Evolutionary conservation across 768 basidiomycete species (phyloP).

Genomic region (Ramaria sp.): DNA sequence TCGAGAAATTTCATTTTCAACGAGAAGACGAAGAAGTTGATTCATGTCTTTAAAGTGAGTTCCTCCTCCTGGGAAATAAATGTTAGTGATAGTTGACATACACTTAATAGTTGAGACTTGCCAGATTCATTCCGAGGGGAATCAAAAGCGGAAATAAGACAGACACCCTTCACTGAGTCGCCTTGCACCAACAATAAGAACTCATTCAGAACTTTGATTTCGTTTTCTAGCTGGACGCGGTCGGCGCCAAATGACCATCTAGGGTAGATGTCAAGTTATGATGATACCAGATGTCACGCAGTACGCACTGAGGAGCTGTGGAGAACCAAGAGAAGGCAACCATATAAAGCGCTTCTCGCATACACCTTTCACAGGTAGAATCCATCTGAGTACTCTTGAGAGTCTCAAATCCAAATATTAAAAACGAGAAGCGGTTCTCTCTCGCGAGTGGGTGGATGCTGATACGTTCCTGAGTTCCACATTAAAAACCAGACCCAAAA

Average conservation of each 20-base stretch:
- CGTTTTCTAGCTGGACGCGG: slow-evolving; percentile 79
- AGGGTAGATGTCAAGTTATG: not conserved
- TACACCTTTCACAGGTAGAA: slow-evolving; percentile 59
- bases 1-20: slow-evolving; percentile 84
- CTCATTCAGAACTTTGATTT: slow-evolving; percentile 79
- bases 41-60: slow-evolving; percentile 55
- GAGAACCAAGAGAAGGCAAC: slow-evolving; percentile 89
- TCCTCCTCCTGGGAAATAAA: slow-evolving; percentile 36
- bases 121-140: not conserved
- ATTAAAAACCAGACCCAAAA: not conserved
- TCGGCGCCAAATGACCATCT: slow-evolving; percentile 98
- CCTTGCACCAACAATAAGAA: slow-evolving; percentile 68
- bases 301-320: slow-evolving; percentile 77
- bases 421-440: slow-evolving; percentile 81
- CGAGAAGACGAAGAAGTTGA: slow-evolving; percentile 67
- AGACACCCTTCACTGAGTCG: slow-evolving; percentile 51
- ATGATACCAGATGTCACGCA: not conserved
- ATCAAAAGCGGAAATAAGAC: slow-evolving; percentile 14
- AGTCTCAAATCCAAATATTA: slow-evolving; percentile 89
- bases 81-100: slow-evolving; percentile 10
- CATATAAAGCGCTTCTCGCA: slow-evolving; percentile 67
- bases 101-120: not conserved
- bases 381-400: slow-evolving; percentile 84
- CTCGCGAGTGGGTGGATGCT: slow-evolving; percentile 90
- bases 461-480: slow-evolving; percentile 1